Evolutionary conservation across 192 early-diverging fungal genomes (phyloP).

Genomic region (Dissophora ornata): DNA sequence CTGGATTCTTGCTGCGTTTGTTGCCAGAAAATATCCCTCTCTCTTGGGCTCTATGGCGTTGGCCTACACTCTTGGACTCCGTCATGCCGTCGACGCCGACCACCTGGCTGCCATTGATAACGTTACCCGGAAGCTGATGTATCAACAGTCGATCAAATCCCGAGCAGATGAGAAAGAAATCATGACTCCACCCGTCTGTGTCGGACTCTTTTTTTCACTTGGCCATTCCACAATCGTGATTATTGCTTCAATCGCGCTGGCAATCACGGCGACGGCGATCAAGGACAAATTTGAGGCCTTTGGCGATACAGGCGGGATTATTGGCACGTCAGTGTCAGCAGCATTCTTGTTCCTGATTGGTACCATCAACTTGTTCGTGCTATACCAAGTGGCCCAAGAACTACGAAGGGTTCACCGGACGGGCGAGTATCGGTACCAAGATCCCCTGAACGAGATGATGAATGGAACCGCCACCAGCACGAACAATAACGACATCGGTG

Average conservation of each 20-base stretch:
- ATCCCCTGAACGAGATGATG: conserved; percentile 15
- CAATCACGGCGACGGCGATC: conserved; percentile 59
- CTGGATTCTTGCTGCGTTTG: conserved; percentile 55
- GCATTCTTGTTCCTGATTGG: conserved; percentile 72
- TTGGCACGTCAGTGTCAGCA: conserved; percentile 70
- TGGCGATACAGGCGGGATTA: conserved; percentile 59
- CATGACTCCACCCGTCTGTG: conserved; percentile 60
- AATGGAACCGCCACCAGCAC: not conserved
- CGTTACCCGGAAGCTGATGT: conserved; percentile 71
- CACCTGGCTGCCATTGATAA: conserved; percentile 83
- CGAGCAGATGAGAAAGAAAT: not conserved
- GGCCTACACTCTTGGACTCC: conserved; percentile 64
- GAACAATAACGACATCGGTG: not conserved
- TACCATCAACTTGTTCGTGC: conserved; percentile 60
- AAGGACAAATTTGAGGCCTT: conserved; percentile 57
- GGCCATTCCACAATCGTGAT: conserved; percentile 81
- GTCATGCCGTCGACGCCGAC: conserved; percentile 73
- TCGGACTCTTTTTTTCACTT: conserved; percentile 76
- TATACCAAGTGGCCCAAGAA: conserved; percentile 45
- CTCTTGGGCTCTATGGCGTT: conserved; percentile 58
- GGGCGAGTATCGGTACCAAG: conserved; percentile 17
- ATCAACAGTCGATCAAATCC: conserved; percentile 26
- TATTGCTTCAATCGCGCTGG: conserved; percentile 57
- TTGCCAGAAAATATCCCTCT: conserved; percentile 52
- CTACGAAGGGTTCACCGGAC: conserved; percentile 4